phyloP scores from a whole-genome alignment of 306 rosid species.

The Pyrus communis region DNA sequence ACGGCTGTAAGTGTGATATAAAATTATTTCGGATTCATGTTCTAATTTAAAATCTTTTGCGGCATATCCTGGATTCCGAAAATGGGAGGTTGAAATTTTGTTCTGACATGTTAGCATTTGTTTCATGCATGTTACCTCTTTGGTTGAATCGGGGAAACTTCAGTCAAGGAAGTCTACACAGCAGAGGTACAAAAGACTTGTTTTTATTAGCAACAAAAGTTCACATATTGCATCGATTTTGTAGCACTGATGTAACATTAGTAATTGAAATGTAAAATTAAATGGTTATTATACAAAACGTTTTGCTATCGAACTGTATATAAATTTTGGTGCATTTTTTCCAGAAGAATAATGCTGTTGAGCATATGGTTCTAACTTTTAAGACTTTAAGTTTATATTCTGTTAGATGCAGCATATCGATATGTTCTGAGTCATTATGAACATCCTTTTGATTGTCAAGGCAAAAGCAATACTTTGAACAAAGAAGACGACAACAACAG shows the following conservation, averaged over 20 bases:
- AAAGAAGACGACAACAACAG: constrained; percentile 67
- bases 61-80: background rate
- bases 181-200: constrained; percentile 40
- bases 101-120: constrained; percentile 28
- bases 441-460: constrained; percentile 30
- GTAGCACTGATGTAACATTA: background rate
- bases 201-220: background rate
- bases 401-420: background rate
- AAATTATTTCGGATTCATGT: background rate
- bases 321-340: background rate
- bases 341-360: background rate
- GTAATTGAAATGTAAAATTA: background rate
- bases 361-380: background rate
- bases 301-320: background rate
- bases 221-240: background rate
- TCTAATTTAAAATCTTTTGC: constrained; percentile 2
- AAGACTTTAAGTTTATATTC: background rate
- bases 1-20: constrained; percentile 45
- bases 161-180: constrained; percentile 77
- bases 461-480: constrained; percentile 95
- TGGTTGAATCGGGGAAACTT: constrained; percentile 30
- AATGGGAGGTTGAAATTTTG: constrained; percentile 8
- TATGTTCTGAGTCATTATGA: background rate
- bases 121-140: constrained; percentile 33
- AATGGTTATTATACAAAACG: background rate